These are phyloP conservation scores for Inga laurina DNA, from an alignment of 306 rosid genomes.

Conservation along the genomic window DNA sequence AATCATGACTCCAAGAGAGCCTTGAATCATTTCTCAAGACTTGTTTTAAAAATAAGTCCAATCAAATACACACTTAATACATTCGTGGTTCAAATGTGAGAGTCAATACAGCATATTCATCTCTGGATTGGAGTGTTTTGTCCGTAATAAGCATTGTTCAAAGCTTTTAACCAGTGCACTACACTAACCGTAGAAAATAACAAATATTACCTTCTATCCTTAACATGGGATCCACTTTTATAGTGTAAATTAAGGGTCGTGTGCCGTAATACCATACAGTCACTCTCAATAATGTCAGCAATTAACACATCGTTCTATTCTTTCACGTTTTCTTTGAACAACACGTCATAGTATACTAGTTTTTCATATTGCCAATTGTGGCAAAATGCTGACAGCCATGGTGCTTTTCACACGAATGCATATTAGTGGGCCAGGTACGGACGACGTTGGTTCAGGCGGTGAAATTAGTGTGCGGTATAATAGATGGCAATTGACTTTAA, in stretches of 20 bases:
- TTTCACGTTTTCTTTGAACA: not conserved
- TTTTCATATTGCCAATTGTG: slow-evolving; percentile 7
- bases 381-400: slow-evolving; percentile 35
- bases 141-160: not conserved
- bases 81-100: not conserved
- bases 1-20: too few species aligned
- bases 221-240: too few species aligned
- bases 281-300: not conserved
- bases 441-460: not conserved
- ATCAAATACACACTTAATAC: too few species aligned
- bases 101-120: not conserved
- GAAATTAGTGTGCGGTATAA: not conserved
- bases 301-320: not conserved
- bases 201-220: not conserved
- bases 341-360: not conserved
- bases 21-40: too few species aligned
- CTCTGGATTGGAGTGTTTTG: not conserved
- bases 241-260: too few species aligned
- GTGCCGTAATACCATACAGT: not conserved
- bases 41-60: too few species aligned
- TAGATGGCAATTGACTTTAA: not conserved
- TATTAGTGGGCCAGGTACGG: not conserved
- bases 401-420: slow-evolving; percentile 34
- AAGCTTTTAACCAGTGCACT: not conserved
- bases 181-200: not conserved